Base-by-base conservation (phyloP, 1,139 yeast species). In the Saccharomyces uvarum region DNA sequence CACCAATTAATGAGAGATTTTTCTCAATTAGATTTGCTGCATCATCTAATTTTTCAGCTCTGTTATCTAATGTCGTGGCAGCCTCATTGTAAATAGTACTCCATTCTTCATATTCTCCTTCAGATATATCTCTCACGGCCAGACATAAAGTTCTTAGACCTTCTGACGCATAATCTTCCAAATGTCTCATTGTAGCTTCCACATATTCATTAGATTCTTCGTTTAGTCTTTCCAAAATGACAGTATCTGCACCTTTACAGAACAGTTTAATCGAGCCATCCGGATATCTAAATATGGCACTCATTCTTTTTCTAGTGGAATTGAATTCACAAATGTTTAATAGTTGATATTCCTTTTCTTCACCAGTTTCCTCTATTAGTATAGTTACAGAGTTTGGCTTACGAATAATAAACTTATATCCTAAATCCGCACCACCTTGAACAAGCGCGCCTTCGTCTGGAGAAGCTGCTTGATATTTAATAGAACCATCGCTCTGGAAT, bases 371-470 rank as follows among this genome's bases (percentile, higher is more conserved):
- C 42, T 70, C 68, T 21, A 78, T 73, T 53, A 82, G 80, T 50
- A 95, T 78, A 0, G 89, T 81, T 47, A 95, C 87, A 26, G 88
- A 79, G 60, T 84, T 85, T 6, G 99, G 99, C 54, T 84, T 83
- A 73, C 99, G 87, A 50, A 90, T 82, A 11, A 81, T 79, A 68
- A 95, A 95, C 60, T 80, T 84, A 69, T 86, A 93, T 0, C 97
- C 98, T 54, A 93, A 75, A 64, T 77, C 78, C 0, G 97, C 95
- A 19, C 97, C 99, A 56, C 99, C 99, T 64, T 93, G 91, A 2
- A 95, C 99, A 59, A 95, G 76, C 0, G 99, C 99, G 55, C 99
- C 99, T 75, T 95, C 99, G 73, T 95, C 99, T 0, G 99, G 99
- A 1, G 98, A 91, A 0, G 99, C 97, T 0, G 99, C 99, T 73